phyloP scores from a whole-genome alignment of 1,139 yeast genomes.

The Saccharomyces pastorianus region DNA sequence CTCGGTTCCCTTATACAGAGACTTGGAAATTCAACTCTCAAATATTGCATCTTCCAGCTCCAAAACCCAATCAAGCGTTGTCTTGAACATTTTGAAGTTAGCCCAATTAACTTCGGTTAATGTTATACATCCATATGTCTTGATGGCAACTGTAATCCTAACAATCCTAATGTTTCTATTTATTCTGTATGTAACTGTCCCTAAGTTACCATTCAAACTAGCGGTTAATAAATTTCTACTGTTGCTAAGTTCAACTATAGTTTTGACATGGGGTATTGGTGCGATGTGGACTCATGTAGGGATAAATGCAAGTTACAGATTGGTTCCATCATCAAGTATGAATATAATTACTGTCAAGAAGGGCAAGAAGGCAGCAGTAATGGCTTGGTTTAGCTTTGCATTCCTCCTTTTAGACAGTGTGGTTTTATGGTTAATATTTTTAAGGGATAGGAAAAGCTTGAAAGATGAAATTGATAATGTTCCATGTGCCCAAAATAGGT shows the following conservation, averaged over 20 bases:
- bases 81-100: constrained; percentile 25
- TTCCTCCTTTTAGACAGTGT: constrained; percentile 36
- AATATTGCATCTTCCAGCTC: constrained; percentile 16
- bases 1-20: constrained; percentile 19
- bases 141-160: constrained; percentile 44
- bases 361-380: constrained; percentile 50
- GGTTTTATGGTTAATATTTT: constrained; percentile 26
- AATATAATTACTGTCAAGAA: constrained; percentile 37
- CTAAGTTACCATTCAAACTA: constrained; percentile 40
- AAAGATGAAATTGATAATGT: constrained; percentile 26
- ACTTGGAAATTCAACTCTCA: constrained; percentile 22
- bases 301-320: constrained; percentile 37
- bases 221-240: constrained; percentile 33
- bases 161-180: constrained; percentile 37
- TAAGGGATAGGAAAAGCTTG: constrained; percentile 27
- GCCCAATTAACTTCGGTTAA: constrained; percentile 28
- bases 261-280: constrained; percentile 59
- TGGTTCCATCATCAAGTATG: constrained; percentile 48
- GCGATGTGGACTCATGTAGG: constrained; percentile 65
- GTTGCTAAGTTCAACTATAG: constrained; percentile 34
- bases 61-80: constrained; percentile 8
- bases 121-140: constrained; percentile 47
- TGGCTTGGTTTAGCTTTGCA: constrained; percentile 57
- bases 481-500: constrained; percentile 4
- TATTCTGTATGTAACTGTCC: constrained; percentile 40